Base-by-base conservation (phyloP, 2,329 filamentous ascomycete genomes). In the Sordariomycetes sp. region DNA sequence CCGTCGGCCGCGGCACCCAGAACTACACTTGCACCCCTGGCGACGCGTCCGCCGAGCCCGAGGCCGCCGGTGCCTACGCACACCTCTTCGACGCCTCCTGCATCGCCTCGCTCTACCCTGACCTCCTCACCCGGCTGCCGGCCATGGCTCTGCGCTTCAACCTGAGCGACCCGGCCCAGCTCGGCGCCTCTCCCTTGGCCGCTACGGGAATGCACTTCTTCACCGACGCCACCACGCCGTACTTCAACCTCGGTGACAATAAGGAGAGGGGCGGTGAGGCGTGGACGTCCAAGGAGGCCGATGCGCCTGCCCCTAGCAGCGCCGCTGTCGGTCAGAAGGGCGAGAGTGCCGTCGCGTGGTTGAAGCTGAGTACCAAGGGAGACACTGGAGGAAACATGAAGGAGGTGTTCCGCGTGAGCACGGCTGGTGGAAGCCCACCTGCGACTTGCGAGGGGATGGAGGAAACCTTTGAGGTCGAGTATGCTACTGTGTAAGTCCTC, bases 11-110 rank as follows among this genome's bases (percentile, higher is more conserved):
- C 29, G 90, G 90, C 39, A 92, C 84, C 7, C 80, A 95, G 63
- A 95, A 95, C 70, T 96, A 95, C 67, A 93, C 86, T 33, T 95
- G 90, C 67, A 66, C 73, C 38, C 62, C 70, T 35, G 59, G 59
- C 41, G 72, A 82, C 46, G 53, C 72, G 2, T 72, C 71, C 4
- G 71, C 75, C 1, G 61, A 61, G 0, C 88, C 90, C 11, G 66
- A 64, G 8, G 68, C 79, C 14, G 58, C 67, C 32, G 90, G 90
- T 42, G 90, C 90, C 35, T 53, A 86, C 0, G 90, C 90, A 35
- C 79, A 75, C 2, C 83, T 96, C 47, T 95, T 84, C 77, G 87
- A 95, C 60, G 83, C 79, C 39, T 84, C 79, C 46, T 95, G 90
- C 61, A 58, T 90, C 21, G 82, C 82, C 6, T 70, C 82, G 27